Evolutionary conservation across 805 yeast genomes (phyloP).

Genomic region (Candida yuanshanica): DNA sequence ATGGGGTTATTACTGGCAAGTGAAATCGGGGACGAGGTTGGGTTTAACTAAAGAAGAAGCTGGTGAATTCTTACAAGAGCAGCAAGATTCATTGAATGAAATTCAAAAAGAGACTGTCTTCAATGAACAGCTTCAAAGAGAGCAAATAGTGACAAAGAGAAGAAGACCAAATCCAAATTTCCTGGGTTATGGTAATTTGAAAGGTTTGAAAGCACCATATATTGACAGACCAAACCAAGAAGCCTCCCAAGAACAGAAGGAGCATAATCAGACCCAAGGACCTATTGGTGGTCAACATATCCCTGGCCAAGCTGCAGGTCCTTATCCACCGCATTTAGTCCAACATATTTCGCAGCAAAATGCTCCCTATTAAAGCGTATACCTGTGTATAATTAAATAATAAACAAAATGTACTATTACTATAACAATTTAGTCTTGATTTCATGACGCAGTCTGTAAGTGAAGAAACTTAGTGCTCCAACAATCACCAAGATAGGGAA

Average conservation of each 20-base stretch:
- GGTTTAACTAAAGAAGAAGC: constrained; percentile 25
- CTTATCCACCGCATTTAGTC: background rate
- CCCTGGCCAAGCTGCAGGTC: background rate
- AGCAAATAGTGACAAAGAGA: constrained; percentile 38
- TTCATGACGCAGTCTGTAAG: constrained; percentile 53
- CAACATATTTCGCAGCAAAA: background rate
- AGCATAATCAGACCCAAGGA: background rate
- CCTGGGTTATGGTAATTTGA: constrained; percentile 38
- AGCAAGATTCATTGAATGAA: constrained; percentile 27
- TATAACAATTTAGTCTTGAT: constrained; percentile 54
- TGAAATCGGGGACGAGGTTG: constrained; percentile 35
- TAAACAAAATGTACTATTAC: constrained; percentile 3
- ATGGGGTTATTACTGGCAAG: constrained; percentile 45
- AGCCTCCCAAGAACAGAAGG: background rate
- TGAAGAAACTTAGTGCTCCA: constrained; percentile 37
- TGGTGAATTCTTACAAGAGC: constrained; percentile 22
- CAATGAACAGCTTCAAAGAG: constrained; percentile 35
- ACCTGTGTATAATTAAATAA: background rate
- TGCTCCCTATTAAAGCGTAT: background rate
- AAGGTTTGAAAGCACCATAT: constrained; percentile 41
- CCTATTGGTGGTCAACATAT: too few relatives aligned
- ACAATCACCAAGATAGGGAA: constrained; percentile 20
- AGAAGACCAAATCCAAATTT: constrained; percentile 45
- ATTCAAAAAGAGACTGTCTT: constrained; percentile 26
- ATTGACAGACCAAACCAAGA: constrained; percentile 12